Evolutionary conservation across 768 basidiomycete species (phyloP), one percentile per base, ranked within the genome.

Genomic region (Panellus pusillus): DNA sequence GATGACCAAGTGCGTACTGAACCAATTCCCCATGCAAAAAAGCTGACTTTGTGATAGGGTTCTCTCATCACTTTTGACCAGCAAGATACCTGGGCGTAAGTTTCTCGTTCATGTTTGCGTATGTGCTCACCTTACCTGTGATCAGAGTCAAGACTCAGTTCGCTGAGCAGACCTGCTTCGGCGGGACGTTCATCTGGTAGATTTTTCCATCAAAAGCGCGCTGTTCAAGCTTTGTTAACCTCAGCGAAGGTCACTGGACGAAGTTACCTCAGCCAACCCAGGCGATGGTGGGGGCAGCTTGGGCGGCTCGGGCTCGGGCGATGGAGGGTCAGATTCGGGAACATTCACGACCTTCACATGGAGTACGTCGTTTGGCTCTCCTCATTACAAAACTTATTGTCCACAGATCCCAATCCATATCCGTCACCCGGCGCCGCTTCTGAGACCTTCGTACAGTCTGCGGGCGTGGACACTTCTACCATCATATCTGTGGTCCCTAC

Each of bases 151-250:
- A 61, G 38, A 46, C 35, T 9, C 42, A 44, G 12, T 61, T 62
- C 31, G 61, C 61, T 8, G 57, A 17, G 9, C 14, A 44, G 9
- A 55, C 49, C 18, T 62, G 61, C 47, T 62, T 62, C 46, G 61
- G 61, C 2, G 61, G 61, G 2, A 59, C 53, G 3, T 62, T 62
- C 37, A 48, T 62, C 14, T 62, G 61, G 61, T 61, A 17, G 19
- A 9, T 12, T 24, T 38, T 19, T 38, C 2, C 38, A 6, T 24
- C 24, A 24, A 24, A 24, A 6, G 24, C 24, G 24, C 2, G 3
- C 24, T 24, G 24, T 24, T 24, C 24, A 24, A 6, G 29, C 11
- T 45, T 35, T 35, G 44, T n/a, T 35, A 32, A 17, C 31, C 8
- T 15, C 13, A 6, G n/a, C 29, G 8, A 6, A 49, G 47, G 47